Base-by-base conservation (phyloP, 129 eudicot genomes). In the Dittrichia graveolens region DNA sequence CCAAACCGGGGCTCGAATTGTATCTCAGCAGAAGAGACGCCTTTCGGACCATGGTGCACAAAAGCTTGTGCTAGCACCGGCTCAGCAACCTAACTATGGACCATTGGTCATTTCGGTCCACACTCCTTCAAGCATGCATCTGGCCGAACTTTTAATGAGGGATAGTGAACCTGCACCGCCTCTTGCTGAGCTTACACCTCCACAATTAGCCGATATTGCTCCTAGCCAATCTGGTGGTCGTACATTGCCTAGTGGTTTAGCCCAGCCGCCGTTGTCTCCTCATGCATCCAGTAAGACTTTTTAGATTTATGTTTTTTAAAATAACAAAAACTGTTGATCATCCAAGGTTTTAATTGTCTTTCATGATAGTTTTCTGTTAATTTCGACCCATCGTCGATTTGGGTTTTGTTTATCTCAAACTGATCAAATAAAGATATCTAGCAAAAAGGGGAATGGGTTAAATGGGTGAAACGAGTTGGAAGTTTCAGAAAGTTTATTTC, bases 191-290 rank as follows among this genome's bases (percentile, higher is more conserved):
- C 69, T 80, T 72, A 52, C 86, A 72, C 83, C 94, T 63, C 85
- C 88, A 42, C 64, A 43, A 46, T 80, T 85, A 69, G 77, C 85
- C 10, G 89, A 89, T 19, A 83, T 80, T 82, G 85, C 96, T 40
- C 98, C 98, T 50, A 71, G 78, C 49, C 88, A 80, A 64, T 83
- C 96, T 18, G 80, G 79, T 66, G 66, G 78, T 69, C 77, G 85
- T 52, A 39, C 85, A 61, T 45, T 87, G 71, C 89, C 97, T 58
- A 39, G 87, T 4, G 88, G 90, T 73, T 74, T 89, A 80, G 77
- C 90, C 73, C 85, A 93, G 92, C 92, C 98, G 5, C 95, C 95
- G 2, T 70, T 85, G 53, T 84, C 96, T 73, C 96, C 98, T 6
- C 71, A 75, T 70, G 54, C 76, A 74, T 87, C 96, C 16, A 82